Evolutionary conservation across 176 grass and related monocot genomes (phyloP).

Genomic region (Miscanthus lutarioriparius): DNA sequence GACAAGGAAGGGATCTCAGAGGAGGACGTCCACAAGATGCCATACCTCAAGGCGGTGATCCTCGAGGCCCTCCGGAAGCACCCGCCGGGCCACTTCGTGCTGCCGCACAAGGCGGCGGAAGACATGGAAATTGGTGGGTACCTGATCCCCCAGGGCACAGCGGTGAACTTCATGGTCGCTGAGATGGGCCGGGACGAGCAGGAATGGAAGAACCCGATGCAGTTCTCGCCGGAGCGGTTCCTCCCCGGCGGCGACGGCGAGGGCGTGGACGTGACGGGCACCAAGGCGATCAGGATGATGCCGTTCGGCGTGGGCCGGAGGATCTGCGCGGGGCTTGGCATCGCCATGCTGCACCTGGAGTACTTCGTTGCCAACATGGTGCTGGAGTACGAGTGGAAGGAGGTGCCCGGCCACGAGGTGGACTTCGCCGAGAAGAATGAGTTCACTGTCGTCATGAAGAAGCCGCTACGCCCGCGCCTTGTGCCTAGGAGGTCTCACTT

Average conservation of each 20-base stretch:
- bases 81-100: constrained; percentile 57
- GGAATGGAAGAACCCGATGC: constrained; percentile 45
- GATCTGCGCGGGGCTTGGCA: constrained; percentile 50
- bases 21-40: constrained; percentile 54
- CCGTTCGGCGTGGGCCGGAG: constrained; percentile 70
- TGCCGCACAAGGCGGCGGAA: constrained; percentile 51
- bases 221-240: constrained; percentile 69
- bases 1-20: constrained; percentile 37
- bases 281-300: constrained; percentile 72
- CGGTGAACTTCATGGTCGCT: constrained; percentile 63
- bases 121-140: constrained; percentile 48
- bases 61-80: constrained; percentile 67
- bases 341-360: constrained; percentile 70
- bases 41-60: constrained; percentile 63
- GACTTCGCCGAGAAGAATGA: constrained; percentile 61
- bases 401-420: constrained; percentile 54
- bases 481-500: constrained; percentile 22
- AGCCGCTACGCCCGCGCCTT: constrained; percentile 46
- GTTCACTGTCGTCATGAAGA: constrained; percentile 71
- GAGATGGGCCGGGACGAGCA: constrained; percentile 50
- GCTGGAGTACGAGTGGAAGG: constrained; percentile 59
- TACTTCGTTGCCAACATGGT: constrained; percentile 77
- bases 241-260: constrained; percentile 49
- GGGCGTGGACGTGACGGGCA: constrained; percentile 64
- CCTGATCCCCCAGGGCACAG: constrained; percentile 51